Evolutionary conservation across 73 alveolate species (phyloP).

Genomic region (Symbiodinium natans): DNA sequence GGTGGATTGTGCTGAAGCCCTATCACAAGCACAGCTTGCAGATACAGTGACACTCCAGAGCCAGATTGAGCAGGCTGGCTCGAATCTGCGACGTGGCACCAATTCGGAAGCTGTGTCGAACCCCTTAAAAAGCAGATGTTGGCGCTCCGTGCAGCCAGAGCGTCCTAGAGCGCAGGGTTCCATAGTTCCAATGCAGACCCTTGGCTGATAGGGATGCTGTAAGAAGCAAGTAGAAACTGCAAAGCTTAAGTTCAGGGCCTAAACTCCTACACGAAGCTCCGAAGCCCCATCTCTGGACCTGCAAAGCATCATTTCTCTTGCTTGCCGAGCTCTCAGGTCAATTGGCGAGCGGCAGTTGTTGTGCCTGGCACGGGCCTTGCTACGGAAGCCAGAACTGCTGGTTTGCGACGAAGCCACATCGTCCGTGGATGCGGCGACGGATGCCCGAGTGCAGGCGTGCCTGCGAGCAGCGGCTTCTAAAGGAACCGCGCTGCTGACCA

Average conservation of each 20-base stretch:
- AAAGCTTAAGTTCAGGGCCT: no score
- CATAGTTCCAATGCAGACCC: no score
- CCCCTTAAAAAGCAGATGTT: no score
- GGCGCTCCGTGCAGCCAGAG: no score
- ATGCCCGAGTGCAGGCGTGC: constrained; percentile 46
- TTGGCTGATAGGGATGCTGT: no score
- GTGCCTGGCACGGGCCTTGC: constrained; percentile 91
- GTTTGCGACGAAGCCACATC: constrained; percentile 90
- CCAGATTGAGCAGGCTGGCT: constrained; percentile 33
- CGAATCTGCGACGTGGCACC: background rate
- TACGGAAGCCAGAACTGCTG: constrained; percentile 60
- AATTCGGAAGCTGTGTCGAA: background rate
- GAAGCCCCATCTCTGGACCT: no score
- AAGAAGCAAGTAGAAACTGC: no score
- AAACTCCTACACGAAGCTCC: no score
- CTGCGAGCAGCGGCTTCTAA: constrained; percentile 30
- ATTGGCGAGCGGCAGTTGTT: constrained; percentile 91
- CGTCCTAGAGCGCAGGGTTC: no score
- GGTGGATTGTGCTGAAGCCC: constrained; percentile 8
- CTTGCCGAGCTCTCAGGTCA: background rate
- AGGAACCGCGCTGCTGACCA: constrained; percentile 56
- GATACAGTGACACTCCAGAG: constrained; percentile 17
- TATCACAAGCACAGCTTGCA: constrained; percentile 70
- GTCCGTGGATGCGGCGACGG: constrained; percentile 92
- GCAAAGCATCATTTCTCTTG: no score